Percentiles rank a stretch among this genome's conserved stretches.
Conservation (phyloP, 805 yeast genomes). For the Priceomyces carsonii region DNA sequence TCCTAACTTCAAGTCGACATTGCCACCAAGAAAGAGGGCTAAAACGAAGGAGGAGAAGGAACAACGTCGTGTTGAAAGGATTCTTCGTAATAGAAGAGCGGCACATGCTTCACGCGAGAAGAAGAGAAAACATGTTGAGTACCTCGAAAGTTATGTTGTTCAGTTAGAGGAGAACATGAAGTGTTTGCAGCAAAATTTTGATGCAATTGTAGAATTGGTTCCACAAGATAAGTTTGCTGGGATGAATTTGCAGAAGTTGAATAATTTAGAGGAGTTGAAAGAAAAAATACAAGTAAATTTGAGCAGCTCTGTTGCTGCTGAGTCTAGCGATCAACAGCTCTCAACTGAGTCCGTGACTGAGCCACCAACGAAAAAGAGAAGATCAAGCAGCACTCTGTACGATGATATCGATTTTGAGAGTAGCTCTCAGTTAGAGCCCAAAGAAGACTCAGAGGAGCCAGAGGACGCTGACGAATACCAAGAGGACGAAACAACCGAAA, state of each 20-base stretch:
- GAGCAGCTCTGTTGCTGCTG: conserved; percentile 10
- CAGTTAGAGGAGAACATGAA: conserved; percentile 40
- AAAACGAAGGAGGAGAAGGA: conserved; percentile 96
- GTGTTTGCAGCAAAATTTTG: conserved; percentile 24
- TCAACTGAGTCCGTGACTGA: not conserved
- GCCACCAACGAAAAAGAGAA: conserved; percentile 14
- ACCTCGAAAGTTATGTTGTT: conserved; percentile 63
- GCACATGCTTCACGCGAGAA: conserved; percentile 98
- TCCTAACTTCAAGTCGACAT: conserved; percentile 40
- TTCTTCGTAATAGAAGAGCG: conserved; percentile 90
- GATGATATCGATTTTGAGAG: conserved; percentile 3
- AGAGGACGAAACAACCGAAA: conserved; percentile 4
- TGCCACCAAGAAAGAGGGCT: conserved; percentile 96
- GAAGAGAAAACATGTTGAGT: conserved; percentile 89
- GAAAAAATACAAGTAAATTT: conserved; percentile 27
- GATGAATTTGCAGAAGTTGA: conserved; percentile 11
- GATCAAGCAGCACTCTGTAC: conserved; percentile 4
- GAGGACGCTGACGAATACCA: not conserved
- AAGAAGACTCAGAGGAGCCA: conserved; percentile 3
- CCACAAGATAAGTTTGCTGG: conserved; percentile 10
- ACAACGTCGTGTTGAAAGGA: conserved; percentile 91
- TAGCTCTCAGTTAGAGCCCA: not conserved
- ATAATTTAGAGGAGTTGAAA: conserved; percentile 23
- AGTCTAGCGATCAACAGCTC: conserved; percentile 2
- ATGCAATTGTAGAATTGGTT: conserved; percentile 14